phyloP scores from a whole-genome alignment of 1,139 yeast species.

The Arxiozyma telluris region DNA sequence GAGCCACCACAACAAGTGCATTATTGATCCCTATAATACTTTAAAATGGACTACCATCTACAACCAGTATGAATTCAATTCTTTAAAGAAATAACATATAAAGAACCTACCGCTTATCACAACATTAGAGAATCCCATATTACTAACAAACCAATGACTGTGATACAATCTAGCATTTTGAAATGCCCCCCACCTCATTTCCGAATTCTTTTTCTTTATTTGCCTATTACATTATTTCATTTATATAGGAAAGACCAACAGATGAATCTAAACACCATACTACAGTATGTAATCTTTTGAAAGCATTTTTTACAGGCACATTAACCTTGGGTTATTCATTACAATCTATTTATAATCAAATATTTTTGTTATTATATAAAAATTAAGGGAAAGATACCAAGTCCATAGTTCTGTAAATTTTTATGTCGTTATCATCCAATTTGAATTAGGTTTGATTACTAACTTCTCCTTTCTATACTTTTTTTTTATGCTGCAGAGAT shows the following conservation, averaged over 20 bases:
- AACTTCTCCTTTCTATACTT: not conserved
- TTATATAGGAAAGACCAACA: not conserved
- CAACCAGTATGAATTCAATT: not conserved
- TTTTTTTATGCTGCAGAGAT: conserved; percentile 10
- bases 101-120: not conserved
- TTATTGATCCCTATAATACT: not conserved
- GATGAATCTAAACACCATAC: conserved; percentile 2
- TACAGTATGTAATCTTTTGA: conserved; percentile 3
- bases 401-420: not conserved
- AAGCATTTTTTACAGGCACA: not conserved
- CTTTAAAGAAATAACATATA: not conserved
- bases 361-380: too few relatives aligned
- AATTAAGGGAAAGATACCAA: not conserved
- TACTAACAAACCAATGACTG: not conserved
- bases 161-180: not conserved
- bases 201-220: too few relatives aligned
- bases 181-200: not conserved
- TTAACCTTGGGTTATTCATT: not conserved
- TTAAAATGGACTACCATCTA: conserved; percentile 1
- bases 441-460: not conserved
- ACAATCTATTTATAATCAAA: too few relatives aligned
- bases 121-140: not conserved
- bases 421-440: not conserved
- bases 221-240: not conserved
- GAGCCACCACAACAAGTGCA: not conserved